A percentile compares a stretch with the other conserved stretches of the same genome.
These are phyloP conservation scores for Lentinula aciculospora DNA, from an alignment of 768 basidiomycete genomes.

Conservation along the genomic window DNA sequence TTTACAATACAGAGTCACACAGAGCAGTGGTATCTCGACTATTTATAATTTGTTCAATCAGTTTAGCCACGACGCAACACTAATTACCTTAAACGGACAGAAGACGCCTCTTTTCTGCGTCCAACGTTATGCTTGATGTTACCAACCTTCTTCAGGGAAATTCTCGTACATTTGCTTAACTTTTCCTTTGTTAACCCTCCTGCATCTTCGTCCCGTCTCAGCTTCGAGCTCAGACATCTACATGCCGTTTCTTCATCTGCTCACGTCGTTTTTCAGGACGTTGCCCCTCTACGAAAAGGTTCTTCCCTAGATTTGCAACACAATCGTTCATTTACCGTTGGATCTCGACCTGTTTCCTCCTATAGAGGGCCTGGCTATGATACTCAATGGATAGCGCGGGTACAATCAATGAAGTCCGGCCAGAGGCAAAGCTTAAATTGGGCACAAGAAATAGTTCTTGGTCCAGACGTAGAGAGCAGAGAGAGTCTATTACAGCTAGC, in stretches of 20 bases:
- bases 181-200: constrained; percentile 18
- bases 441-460: constrained; percentile 69
- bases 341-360: constrained; percentile 28
- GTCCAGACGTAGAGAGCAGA: constrained; percentile 72
- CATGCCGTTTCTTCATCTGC: constrained; percentile 45
- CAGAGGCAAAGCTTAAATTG: constrained; percentile 50
- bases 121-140: constrained; percentile 33
- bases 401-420: constrained; percentile 37
- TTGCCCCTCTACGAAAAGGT: constrained; percentile 10
- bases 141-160: constrained; percentile 36
- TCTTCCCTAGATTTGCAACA: not conserved
- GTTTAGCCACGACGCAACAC: too few species aligned
- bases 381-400: constrained; percentile 35
- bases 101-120: too few species aligned
- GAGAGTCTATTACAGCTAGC: constrained; percentile 77
- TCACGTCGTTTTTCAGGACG: constrained; percentile 52
- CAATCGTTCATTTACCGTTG: constrained; percentile 28
- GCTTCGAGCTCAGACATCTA: constrained; percentile 57
- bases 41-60: too few species aligned
- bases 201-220: constrained; percentile 17
- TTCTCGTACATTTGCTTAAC: constrained; percentile 39
- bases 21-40: too few species aligned
- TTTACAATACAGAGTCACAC: too few species aligned
- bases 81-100: too few species aligned
- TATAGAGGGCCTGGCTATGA: constrained; percentile 45